Evolutionary conservation across 805 yeast species (phyloP).

Genomic region (Lipomyces kockii): DNA sequence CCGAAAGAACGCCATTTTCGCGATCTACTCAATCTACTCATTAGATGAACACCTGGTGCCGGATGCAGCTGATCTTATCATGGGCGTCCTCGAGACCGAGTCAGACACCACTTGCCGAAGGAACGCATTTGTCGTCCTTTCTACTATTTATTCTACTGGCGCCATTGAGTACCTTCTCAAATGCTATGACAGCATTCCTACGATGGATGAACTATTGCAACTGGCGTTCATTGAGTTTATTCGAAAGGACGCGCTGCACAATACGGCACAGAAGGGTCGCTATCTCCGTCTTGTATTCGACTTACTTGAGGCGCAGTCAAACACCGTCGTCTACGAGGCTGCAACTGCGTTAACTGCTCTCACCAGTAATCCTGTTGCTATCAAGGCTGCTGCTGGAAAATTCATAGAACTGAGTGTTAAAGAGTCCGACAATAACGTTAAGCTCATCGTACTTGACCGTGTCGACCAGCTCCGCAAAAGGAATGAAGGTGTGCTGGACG

Average conservation of each 20-base stretch:
- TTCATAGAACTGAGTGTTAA: slow-evolving; percentile 86
- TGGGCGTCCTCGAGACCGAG: slow-evolving; percentile 75
- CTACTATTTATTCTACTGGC: slow-evolving; percentile 79
- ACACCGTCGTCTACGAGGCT: slow-evolving; percentile 86
- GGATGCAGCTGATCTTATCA: slow-evolving; percentile 88
- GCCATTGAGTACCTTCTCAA: slow-evolving; percentile 83
- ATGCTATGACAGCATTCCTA: slow-evolving; percentile 60
- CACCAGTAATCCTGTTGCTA: slow-evolving; percentile 62
- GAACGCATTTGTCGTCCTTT: slow-evolving; percentile 88
- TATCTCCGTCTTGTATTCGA: slow-evolving; percentile 76
- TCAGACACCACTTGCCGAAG: slow-evolving; percentile 92
- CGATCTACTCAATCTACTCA: slow-evolving; percentile 78
- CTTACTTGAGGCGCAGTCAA: slow-evolving; percentile 68
- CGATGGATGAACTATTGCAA: slow-evolving; percentile 82
- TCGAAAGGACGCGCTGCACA: slow-evolving; percentile 71
- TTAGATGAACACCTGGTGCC: slow-evolving; percentile 88
- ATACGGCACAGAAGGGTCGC: slow-evolving; percentile 67
- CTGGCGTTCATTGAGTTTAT: slow-evolving; percentile 90
- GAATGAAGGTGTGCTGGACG: slow-evolving; percentile 83
- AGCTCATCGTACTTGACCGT: slow-evolving; percentile 87
- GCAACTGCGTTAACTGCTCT: slow-evolving; percentile 74
- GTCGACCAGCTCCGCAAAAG: slow-evolving; percentile 72
- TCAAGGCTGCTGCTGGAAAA: slow-evolving; percentile 80
- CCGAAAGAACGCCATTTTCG: slow-evolving; percentile 94
- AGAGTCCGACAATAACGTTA: slow-evolving; percentile 94